phyloP scores from a whole-genome alignment of 106 monocot genomes.

The Dioscorea zingiberensis region DNA sequence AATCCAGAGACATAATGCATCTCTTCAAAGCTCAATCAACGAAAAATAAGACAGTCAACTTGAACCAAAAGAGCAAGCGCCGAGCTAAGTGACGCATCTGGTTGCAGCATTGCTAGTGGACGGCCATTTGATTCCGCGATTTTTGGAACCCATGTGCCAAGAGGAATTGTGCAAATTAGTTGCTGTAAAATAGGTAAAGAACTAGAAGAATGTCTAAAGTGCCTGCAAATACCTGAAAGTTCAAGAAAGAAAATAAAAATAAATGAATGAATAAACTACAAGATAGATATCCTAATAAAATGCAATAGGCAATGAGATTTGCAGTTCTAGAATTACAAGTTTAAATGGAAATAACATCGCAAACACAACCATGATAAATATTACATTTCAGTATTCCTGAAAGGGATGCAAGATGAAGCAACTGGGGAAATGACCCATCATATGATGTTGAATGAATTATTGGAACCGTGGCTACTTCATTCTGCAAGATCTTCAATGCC shows the following conservation, averaged over 20 bases:
- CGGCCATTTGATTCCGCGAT: conserved; percentile 76
- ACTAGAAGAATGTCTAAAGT: conserved; percentile 72
- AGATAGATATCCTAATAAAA: background rate
- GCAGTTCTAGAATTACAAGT: too few relatives aligned
- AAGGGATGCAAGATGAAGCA: conserved; percentile 86
- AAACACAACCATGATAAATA: background rate
- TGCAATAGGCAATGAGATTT: background rate
- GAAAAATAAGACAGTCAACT: conserved; percentile 32
- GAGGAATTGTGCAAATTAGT: conserved; percentile 57
- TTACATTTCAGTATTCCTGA: conserved; percentile 88
- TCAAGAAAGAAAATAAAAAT: background rate
- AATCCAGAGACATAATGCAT: too few relatives aligned
- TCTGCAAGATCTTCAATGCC: conserved; percentile 78
- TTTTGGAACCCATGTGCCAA: conserved; percentile 89
- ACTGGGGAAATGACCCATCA: conserved; percentile 79
- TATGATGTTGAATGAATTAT: conserved; percentile 68
- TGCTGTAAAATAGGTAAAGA: conserved; percentile 73
- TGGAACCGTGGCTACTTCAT: conserved; percentile 80
- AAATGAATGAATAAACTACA: too few relatives aligned
- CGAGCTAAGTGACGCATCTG: conserved; percentile 68
- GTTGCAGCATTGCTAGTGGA: conserved; percentile 68
- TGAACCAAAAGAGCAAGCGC: conserved; percentile 80
- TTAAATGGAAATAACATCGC: background rate
- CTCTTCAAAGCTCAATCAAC: background rate
- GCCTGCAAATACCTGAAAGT: conserved; percentile 81